phyloP scores from a whole-genome alignment of 2,329 filamentous ascomycete genomes.

The Fusarium brevicatenulatum region DNA sequence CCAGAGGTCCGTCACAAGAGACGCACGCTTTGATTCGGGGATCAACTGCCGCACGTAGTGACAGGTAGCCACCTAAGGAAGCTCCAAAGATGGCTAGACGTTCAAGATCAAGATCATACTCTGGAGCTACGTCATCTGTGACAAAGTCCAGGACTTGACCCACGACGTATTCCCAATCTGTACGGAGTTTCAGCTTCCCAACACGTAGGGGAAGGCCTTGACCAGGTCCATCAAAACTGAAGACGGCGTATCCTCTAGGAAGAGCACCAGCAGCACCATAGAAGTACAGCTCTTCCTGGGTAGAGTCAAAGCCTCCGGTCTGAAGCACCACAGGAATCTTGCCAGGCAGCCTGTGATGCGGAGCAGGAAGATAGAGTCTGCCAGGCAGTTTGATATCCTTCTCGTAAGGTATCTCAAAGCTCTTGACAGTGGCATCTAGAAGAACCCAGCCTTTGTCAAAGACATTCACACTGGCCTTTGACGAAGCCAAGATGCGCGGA shows the following conservation, averaged over 20 bases:
- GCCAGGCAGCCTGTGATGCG: slow-evolving; percentile 26
- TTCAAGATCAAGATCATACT: slow-evolving; percentile 49
- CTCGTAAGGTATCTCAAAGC: slow-evolving; percentile 53
- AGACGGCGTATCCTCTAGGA: slow-evolving; percentile 53
- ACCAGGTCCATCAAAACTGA: slow-evolving; percentile 59
- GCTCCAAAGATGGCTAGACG: slow-evolving; percentile 52
- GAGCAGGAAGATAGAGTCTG: slow-evolving; percentile 50
- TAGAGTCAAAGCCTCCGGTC: slow-evolving; percentile 50
- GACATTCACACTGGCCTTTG: not conserved
- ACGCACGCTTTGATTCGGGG: slow-evolving; percentile 57
- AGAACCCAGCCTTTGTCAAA: slow-evolving; percentile 45
- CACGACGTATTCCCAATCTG: slow-evolving; percentile 53
- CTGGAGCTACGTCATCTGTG: slow-evolving; percentile 19
- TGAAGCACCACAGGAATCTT: slow-evolving; percentile 52
- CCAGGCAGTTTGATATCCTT: slow-evolving; percentile 48
- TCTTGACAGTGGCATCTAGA: slow-evolving; percentile 43
- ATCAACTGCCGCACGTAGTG: slow-evolving; percentile 55
- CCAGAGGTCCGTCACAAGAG: slow-evolving; percentile 43
- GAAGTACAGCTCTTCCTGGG: slow-evolving; percentile 55
- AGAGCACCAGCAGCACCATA: slow-evolving; percentile 40
- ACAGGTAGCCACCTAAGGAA: slow-evolving; percentile 58
- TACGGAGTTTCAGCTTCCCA: slow-evolving; percentile 45
- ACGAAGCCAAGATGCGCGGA: slow-evolving; percentile 40
- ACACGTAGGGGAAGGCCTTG: slow-evolving; percentile 53
- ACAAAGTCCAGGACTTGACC: slow-evolving; percentile 48